Base-by-base conservation (phyloP, 805 yeast genomes). In the Candida golubevii region DNA sequence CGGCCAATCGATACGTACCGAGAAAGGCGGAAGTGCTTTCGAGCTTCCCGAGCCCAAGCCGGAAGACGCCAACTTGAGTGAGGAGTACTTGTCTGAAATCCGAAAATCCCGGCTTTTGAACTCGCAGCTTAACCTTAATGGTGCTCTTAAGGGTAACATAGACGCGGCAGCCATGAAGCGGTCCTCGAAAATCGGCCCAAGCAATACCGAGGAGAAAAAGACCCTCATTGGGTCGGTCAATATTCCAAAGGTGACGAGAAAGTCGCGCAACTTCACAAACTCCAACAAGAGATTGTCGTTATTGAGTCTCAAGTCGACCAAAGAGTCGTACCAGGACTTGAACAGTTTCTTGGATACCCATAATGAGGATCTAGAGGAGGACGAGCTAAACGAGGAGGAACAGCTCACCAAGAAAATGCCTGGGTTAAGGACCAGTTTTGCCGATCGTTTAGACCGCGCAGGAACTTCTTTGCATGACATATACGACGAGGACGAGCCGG, bases 241-340 rank as follows among this genome's bases (percentile, higher is more conserved):
- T 45, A 79, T 84, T 39, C 91, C 91, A 18, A 79, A 77, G 49
- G 87, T 84, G 31, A 78, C 89, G 0, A 78, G 89, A 61, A 77
- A 78, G 54, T 82, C 88, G 2, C 75, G 78, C 55, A 71, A 78
- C 44, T 82, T 81, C 58, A 74, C 83, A 32, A 73, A 74, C 44
- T 77, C 81, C 7, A 79, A 79, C 57, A 85, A 81, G 62, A 75
- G 93, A 57, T 67, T 83, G 42, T 81, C 88, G 29, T 85, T 85
- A n/a, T 61, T 85, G 35, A 82, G 89, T 0, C 67, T 83, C 62
- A 82, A 82, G 54, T 83, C 90, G 0, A 79, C 89, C 3, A 80
- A 76, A 49, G 78, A 75, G 37, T 81, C 88, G 0, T 82, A 76
- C 51, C 76, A 75, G 33, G 82, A 84, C 56, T 68, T 83, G 56